Evolutionary conservation across 2,329 filamentous ascomycete genomes (phyloP).

Genomic region (Stenocarpella maydis): DNA sequence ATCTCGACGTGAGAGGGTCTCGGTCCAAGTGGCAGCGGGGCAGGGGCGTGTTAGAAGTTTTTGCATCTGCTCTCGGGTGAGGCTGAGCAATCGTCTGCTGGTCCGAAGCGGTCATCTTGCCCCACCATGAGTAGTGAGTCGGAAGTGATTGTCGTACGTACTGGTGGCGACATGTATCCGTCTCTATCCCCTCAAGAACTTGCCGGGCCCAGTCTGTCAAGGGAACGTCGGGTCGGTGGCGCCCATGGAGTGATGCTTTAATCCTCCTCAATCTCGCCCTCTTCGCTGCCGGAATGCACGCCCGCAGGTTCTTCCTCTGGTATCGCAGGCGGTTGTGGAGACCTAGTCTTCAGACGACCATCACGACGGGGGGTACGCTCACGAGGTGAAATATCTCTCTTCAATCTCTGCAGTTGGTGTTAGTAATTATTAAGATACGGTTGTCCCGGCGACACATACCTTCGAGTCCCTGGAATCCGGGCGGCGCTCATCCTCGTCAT

Average conservation of each 20-base stretch:
- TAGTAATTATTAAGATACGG: not conserved
- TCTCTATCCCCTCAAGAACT: not conserved
- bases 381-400: constrained; percentile 65
- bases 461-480: constrained; percentile 74
- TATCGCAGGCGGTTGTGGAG: constrained; percentile 49
- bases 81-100: constrained; percentile 32
- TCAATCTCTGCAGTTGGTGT: constrained; percentile 57
- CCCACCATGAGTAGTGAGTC: constrained; percentile 34
- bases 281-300: constrained; percentile 89
- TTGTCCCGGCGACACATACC: constrained; percentile 50
- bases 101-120: constrained; percentile 36
- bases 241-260: constrained; percentile 45
- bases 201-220: constrained; percentile 23
- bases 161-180: constrained; percentile 33
- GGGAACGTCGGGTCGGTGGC: constrained; percentile 31
- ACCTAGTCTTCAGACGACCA: constrained; percentile 63
- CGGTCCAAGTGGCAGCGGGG: not conserved
- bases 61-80: constrained; percentile 2
- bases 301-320: constrained; percentile 64
- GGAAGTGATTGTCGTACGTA: constrained; percentile 36
- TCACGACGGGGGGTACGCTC: constrained; percentile 70
- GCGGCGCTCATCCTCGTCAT: constrained; percentile 72
- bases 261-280: constrained; percentile 95
- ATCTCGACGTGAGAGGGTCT: not conserved
- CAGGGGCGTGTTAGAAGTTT: not conserved